These are phyloP conservation scores for Sphaceloma murrayae DNA, from an alignment of 2,329 filamentous ascomycete genomes.

Conservation along the genomic window DNA sequence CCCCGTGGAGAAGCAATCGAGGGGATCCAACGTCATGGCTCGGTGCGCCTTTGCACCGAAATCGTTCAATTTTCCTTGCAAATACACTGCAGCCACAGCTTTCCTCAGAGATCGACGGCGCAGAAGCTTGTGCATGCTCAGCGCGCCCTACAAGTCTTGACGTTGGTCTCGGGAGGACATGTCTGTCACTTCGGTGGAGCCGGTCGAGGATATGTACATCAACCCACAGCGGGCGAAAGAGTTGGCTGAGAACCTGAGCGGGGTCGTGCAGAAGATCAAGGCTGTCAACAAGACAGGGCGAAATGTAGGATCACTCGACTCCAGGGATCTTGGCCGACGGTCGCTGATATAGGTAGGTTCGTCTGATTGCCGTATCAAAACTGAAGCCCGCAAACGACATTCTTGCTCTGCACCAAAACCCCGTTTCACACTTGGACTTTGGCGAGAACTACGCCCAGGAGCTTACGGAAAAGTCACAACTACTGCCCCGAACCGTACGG, in stretches of 20 bases:
- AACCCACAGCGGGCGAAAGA: conserved; percentile 37
- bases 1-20: conserved; percentile 10
- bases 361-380: conserved; percentile 92
- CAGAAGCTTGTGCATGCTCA: not conserved
- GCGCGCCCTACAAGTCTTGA: not conserved
- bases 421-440: conserved; percentile 60
- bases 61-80: not conserved
- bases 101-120: not conserved
- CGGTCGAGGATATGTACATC: conserved; percentile 26
- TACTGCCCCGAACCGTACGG: conserved; percentile 65
- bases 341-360: conserved; percentile 44
- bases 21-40: conserved; percentile 7
- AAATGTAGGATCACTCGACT: conserved; percentile 23
- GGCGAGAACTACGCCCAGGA: conserved; percentile 89
- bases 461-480: conserved; percentile 69
- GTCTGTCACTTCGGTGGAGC: conserved; percentile 1
- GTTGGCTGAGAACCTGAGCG: conserved; percentile 37
- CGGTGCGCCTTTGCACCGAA: conserved; percentile 3
- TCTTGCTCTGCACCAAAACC: conserved; percentile 61
- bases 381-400: conserved; percentile 90
- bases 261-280: conserved; percentile 34
- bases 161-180: conserved; percentile 1
- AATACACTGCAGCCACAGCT: too few species aligned
- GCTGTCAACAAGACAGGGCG: conserved; percentile 29
- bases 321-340: not conserved